These are phyloP conservation scores for Candida pseudoviswanathii DNA, from an alignment of 1,139 yeast genomes.

Conservation along the genomic window DNA sequence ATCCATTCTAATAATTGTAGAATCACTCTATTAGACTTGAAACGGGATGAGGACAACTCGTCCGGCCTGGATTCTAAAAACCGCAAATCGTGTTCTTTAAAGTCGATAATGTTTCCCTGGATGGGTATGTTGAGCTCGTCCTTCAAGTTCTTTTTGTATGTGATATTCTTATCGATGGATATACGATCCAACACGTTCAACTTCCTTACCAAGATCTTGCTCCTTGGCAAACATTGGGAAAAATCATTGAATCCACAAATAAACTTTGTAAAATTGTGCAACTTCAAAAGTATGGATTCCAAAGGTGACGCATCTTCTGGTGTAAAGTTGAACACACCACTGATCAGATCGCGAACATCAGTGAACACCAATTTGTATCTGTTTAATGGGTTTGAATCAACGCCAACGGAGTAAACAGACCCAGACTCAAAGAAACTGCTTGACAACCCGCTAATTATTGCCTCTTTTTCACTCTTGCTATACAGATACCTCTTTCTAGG, in stretches of 20 bases:
- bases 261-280: conserved; percentile 19
- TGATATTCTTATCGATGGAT: conserved; percentile 13
- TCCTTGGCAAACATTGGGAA: conserved; percentile 13
- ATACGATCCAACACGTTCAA: conserved; percentile 18
- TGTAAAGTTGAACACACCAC: conserved; percentile 13
- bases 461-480: conserved; percentile 18
- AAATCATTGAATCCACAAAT: conserved; percentile 16
- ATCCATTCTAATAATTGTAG: conserved; percentile 45
- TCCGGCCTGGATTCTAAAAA: conserved; percentile 21
- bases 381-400: conserved; percentile 4
- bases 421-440: conserved; percentile 21
- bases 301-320: conserved; percentile 8
- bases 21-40: conserved; percentile 22
- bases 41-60: conserved; percentile 18
- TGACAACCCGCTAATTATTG: conserved; percentile 22
- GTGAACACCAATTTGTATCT: conserved; percentile 13
- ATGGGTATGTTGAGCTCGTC: conserved; percentile 16
- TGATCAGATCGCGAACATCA: conserved; percentile 9
- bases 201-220: conserved; percentile 15
- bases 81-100: conserved; percentile 38
- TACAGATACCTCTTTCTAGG: conserved; percentile 5
- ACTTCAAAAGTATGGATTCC: conserved; percentile 14
- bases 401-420: conserved; percentile 8
- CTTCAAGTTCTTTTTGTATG: conserved; percentile 1
- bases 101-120: conserved; percentile 38